Conservation (phyloP, 768 basidiomycete genomes). For the Serendipita indica region DNA sequence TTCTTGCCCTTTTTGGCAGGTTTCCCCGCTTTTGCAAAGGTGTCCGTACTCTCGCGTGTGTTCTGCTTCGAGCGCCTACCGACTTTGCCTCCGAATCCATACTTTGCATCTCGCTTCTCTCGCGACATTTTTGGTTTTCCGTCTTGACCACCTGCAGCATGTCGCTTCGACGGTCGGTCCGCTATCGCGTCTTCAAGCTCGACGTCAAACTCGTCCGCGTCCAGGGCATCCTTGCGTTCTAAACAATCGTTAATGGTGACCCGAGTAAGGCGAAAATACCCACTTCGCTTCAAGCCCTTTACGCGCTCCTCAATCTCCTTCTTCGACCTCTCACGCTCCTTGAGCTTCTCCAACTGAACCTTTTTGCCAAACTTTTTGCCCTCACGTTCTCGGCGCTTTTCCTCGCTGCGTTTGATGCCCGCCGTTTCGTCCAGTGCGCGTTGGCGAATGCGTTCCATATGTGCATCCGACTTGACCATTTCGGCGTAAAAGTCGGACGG, state of each 20-base stretch:
- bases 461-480: conserved; percentile 93
- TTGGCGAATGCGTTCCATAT: conserved; percentile 95
- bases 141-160: conserved; percentile 17
- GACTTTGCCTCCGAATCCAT: conserved; percentile 53
- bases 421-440: conserved; percentile 78
- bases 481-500: conserved; percentile 94
- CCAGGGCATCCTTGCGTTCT: conserved; percentile 79
- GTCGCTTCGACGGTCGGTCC: conserved; percentile 52
- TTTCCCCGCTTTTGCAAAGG: conserved; percentile 34
- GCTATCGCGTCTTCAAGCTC: conserved; percentile 81
- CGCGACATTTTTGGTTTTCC: conserved; percentile 34
- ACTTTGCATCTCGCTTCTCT: conserved; percentile 58
- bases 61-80: conserved; percentile 66
- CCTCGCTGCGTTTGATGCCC: conserved; percentile 79
- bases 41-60: conserved; percentile 64
- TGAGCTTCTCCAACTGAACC: conserved; percentile 86
- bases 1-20: conserved; percentile 24
- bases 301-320: conserved; percentile 83
- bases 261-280: conserved; percentile 19
- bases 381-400: conserved; percentile 80
- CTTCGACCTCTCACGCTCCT: conserved; percentile 76
- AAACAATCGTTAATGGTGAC: background rate
- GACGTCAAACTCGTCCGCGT: conserved; percentile 70
- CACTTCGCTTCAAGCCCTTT: conserved; percentile 83
- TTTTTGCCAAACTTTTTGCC: conserved; percentile 98